Percentiles rank a stretch among this genome's conserved stretches.
phyloP scores from a whole-genome alignment of 352 stramenopile species.

The Phytophthora uliginosa region DNA sequence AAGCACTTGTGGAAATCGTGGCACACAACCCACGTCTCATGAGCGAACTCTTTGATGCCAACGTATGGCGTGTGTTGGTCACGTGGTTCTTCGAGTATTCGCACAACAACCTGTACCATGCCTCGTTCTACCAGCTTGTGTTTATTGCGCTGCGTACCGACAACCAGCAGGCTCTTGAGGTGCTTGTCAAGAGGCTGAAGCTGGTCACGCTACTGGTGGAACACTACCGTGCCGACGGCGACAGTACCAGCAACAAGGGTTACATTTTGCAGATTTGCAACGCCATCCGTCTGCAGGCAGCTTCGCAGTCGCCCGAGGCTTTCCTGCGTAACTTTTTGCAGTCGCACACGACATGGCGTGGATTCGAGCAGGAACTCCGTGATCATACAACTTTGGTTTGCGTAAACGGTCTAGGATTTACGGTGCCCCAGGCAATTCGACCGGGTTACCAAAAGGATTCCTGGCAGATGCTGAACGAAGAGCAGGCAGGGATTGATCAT shows the following conservation, averaged over 20 bases:
- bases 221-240: conserved; percentile 73
- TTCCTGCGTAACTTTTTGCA: conserved; percentile 93
- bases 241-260: conserved; percentile 83
- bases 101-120: conserved; percentile 94
- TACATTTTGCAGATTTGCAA: conserved; percentile 94
- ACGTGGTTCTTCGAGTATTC: conserved; percentile 94
- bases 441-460: conserved; percentile 70
- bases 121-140: conserved; percentile 91
- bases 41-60: conserved; percentile 77
- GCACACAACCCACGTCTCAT: conserved; percentile 81
- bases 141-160: conserved; percentile 91
- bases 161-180: conserved; percentile 81
- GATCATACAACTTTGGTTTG: conserved; percentile 64
- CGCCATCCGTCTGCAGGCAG: conserved; percentile 88
- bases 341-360: conserved; percentile 88
- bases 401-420: conserved; percentile 79
- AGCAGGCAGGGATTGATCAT: conserved; percentile 77
- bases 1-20: conserved; percentile 88
- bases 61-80: conserved; percentile 90
- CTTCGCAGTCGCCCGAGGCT: conserved; percentile 87
- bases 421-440: conserved; percentile 72
- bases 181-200: conserved; percentile 91
- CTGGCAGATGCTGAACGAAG: conserved; percentile 74
- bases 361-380: conserved; percentile 78
- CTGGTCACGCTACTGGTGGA: conserved; percentile 88